A percentile compares a stretch with the other conserved stretches of the same genome.
phyloP scores from a whole-genome alignment of 495 filamentous ascomycete genomes.

The Sporormia fimetaria region DNA sequence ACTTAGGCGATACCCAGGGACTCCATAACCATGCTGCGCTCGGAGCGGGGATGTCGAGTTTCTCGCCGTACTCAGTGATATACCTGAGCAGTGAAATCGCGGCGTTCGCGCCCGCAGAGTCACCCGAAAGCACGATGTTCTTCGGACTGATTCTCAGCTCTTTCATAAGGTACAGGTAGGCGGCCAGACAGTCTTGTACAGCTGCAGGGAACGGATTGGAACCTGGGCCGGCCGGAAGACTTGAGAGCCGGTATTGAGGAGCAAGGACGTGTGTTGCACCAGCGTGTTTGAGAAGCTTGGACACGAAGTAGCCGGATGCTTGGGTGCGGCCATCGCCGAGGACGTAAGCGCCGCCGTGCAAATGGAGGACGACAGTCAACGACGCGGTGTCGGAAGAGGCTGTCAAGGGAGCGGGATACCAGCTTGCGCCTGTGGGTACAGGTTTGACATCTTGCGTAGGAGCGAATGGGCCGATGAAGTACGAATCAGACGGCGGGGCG shows the following conservation, averaged over 20 bases:
- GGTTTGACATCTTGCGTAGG: constrained; percentile 28
- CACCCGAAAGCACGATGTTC: constrained; percentile 25
- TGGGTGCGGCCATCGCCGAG: constrained; percentile 32
- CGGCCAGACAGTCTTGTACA: constrained; percentile 25
- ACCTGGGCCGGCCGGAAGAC: constrained; percentile 12
- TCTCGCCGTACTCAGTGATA: constrained; percentile 19
- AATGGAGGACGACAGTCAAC: constrained; percentile 35
- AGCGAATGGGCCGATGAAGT: constrained; percentile 27
- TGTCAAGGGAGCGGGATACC: constrained; percentile 28
- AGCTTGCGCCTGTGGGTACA: constrained; percentile 30
- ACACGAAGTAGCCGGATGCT: constrained; percentile 33
- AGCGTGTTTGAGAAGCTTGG: constrained; percentile 21
- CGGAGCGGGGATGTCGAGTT: constrained; percentile 11
- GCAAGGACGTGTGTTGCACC: constrained; percentile 19
- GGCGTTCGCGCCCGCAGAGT: constrained; percentile 29
- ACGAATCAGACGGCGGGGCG: constrained; percentile 10
- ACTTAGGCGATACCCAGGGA: constrained; percentile 32
- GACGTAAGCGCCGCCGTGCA: constrained; percentile 44
- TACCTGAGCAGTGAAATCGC: constrained; percentile 25
- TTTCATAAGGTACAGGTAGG: constrained; percentile 25
- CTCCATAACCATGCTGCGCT: constrained; percentile 29
- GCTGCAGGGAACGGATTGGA: constrained; percentile 29
- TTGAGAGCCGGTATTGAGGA: constrained; percentile 29
- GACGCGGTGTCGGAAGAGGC: neutral
- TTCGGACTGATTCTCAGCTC: constrained; percentile 18